Base-by-base conservation (phyloP, 257 asterid species). In the Przewalskia tangutica region DNA sequence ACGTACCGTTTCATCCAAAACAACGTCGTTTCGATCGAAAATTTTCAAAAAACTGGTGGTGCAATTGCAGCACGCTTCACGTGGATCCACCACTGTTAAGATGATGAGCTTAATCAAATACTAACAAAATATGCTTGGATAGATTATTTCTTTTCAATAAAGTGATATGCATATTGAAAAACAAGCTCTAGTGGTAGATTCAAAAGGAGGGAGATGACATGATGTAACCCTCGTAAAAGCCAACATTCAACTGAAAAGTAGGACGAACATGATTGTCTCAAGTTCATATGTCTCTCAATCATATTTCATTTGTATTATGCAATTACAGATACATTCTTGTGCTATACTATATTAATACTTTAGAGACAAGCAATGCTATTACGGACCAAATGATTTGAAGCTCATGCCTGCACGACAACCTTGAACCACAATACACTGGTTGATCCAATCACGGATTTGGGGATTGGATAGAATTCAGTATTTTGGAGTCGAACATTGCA, bases 211-310 rank as follows among this genome's bases (percentile, higher is more conserved):
- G 18, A 76, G 59, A 8, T 51, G 70, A 58, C 53, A 85, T 85
- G 23, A 82, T 85, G 77, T 75, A 23, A 38, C 66, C 77, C 60
- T 66, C 63, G 67, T 71, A 81, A 85, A 77, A 77, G 87, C 83
- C 85, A 56, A 77, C 87, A 85, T 60, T 77, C 75, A 4, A 23
- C 63, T 8, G 38, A 51, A 18, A 65, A 20, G 42, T 38, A 6
- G 27, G 54, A n/a, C n/a, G 17, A 71, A 51, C 63, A 81, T 81
- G 8, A 73, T 73, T 46, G 8, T 44, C 55, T 71, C 78, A 71
- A 71, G 38, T 70, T 71, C 42, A 71, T 46, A 44, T 70, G 78
- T 44, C n/a, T 12, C 42, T 64, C 42, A 18, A 65, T 34, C 73
- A 34, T 65, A 36, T 14, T 64, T 62, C 5, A 51, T 51, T 51